phyloP scores from a whole-genome alignment of 75 land plant species.

The Pseudotsuga menziesii region DNA sequence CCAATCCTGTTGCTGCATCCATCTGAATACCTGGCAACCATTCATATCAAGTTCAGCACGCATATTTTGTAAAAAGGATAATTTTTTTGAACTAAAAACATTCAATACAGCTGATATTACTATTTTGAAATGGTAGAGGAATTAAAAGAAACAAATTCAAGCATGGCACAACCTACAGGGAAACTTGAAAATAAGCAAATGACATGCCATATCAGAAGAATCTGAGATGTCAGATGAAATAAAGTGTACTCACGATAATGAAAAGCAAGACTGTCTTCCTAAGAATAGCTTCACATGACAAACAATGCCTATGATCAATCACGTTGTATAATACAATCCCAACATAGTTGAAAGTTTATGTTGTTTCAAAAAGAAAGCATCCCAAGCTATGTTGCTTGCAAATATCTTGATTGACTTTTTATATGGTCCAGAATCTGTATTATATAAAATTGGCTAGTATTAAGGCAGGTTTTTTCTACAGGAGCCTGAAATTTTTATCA shows the following conservation, averaged over 20 bases:
- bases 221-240: background rate
- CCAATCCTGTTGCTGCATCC: conserved; percentile 96
- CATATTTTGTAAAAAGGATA: background rate
- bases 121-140: background rate
- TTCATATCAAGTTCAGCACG: background rate
- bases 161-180: background rate
- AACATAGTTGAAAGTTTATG: no score
- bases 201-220: background rate
- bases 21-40: conserved; percentile 75
- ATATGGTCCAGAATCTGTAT: no score
- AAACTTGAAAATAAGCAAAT: background rate
- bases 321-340: no score
- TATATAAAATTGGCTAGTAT: no score
- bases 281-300: no score
- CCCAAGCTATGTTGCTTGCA: no score
- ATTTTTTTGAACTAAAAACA: background rate
- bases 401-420: no score
- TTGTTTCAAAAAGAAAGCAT: no score
- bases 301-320: no score
- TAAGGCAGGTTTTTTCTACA: no score
- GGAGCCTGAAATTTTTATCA: no score
- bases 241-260: background rate
- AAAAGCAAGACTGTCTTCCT: no score
- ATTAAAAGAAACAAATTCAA: background rate
- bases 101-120: background rate